These are phyloP conservation scores for Gliomastix tumulicola DNA, from an alignment of 2,329 filamentous ascomycete genomes.

Conservation along the genomic window DNA sequence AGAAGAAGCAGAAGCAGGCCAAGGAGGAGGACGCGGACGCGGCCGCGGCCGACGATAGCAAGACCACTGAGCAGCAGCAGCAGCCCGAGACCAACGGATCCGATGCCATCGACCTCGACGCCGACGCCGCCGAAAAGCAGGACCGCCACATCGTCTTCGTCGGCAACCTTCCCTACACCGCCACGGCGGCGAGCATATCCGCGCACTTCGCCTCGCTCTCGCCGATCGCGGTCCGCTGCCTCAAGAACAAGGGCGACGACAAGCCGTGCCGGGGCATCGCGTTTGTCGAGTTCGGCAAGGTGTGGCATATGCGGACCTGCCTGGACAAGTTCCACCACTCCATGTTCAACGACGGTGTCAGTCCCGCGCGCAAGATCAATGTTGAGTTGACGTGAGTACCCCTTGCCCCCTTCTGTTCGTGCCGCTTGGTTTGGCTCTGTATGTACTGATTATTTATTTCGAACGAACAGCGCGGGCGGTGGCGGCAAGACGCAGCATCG, in stretches of 20 bases:
- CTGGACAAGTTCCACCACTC: constrained; percentile 87
- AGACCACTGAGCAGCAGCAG: too few species aligned
- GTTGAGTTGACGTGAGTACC: constrained; percentile 75
- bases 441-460: constrained; percentile 1
- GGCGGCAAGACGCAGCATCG: constrained; percentile 70
- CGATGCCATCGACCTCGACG: constrained; percentile 8
- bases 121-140: constrained; percentile 10
- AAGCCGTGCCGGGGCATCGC: constrained; percentile 66
- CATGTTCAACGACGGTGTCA: constrained; percentile 54
- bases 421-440: neutral
- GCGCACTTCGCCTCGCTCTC: constrained; percentile 71
- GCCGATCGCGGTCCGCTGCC: constrained; percentile 49
- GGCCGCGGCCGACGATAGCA: constrained; percentile 6
- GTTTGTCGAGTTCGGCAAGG: constrained; percentile 83
- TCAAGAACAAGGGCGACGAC: constrained; percentile 57
- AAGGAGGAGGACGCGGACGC: constrained; percentile 17
- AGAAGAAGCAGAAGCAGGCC: constrained; percentile 20
- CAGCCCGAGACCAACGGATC: constrained; percentile 2
- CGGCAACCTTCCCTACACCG: constrained; percentile 83
- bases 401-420: constrained; percentile 3
- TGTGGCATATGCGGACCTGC: constrained; percentile 87
- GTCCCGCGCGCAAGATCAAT: constrained; percentile 69
- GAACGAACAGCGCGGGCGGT: constrained; percentile 71
- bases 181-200: constrained; percentile 61
- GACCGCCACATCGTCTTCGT: constrained; percentile 23